These are phyloP conservation scores for Pichia kudriavzevii DNA, from an alignment of 1,139 yeast genomes.

Conservation along the genomic window DNA sequence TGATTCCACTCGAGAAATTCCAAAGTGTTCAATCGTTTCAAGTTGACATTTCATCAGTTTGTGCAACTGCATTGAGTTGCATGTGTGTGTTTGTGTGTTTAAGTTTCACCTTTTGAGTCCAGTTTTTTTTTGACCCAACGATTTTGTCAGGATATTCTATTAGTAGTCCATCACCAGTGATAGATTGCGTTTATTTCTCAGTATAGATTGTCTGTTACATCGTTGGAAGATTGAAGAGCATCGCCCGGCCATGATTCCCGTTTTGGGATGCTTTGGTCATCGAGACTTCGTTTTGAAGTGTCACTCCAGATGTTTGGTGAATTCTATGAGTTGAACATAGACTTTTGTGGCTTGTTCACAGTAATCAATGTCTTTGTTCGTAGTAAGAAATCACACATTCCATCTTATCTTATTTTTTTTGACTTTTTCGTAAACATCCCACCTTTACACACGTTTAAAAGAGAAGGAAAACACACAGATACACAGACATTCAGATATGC, in stretches of 20 bases:
- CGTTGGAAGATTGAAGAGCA: slow-evolving; percentile 79
- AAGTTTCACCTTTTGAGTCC: slow-evolving; percentile 3
- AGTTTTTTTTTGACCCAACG: slow-evolving; percentile 36
- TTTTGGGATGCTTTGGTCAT: slow-evolving; percentile 25
- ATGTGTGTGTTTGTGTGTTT: not conserved
- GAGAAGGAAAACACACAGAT: no score
- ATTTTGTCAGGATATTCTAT: slow-evolving; percentile 56
- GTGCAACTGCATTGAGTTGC: not conserved
- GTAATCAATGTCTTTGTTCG: slow-evolving; percentile 39
- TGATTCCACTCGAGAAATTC: not conserved
- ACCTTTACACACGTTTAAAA: no score
- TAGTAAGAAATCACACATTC: slow-evolving; percentile 73
- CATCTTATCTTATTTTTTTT: no score
- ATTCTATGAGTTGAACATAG: slow-evolving; percentile 15
- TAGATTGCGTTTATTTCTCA: slow-evolving; percentile 10
- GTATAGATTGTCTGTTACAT: slow-evolving; percentile 78
- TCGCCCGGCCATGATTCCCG: slow-evolving; percentile 43
- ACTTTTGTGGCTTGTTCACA: slow-evolving; percentile 30
- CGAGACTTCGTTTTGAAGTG: slow-evolving; percentile 24
- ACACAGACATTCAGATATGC: no score
- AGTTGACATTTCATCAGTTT: not conserved
- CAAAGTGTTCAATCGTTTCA: not conserved
- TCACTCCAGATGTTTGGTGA: slow-evolving; percentile 17
- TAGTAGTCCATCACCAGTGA: slow-evolving; percentile 9
- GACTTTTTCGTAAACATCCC: no score